Evolutionary conservation across 768 basidiomycete genomes (phyloP), one percentile per base, ranked within the genome.

Genomic region (Psilocybe sp.): DNA sequence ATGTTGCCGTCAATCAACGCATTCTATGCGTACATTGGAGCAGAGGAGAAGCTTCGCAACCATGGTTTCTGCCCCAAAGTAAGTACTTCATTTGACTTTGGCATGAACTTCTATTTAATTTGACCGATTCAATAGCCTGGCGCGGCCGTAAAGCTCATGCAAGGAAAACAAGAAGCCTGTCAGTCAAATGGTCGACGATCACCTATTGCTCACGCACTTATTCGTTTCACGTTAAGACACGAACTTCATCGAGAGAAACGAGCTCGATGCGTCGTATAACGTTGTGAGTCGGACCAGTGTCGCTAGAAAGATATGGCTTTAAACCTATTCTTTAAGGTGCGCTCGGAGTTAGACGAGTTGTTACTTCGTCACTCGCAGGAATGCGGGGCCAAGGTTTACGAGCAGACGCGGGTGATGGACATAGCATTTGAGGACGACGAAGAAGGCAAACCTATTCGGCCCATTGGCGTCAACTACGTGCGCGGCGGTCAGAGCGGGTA

Each of bases 131-230:
- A 16, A 13, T 40, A 74, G 71, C 69, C 63, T 33, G 73, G 72
- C 10, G 71, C 70, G n/a, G 72, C 72, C 1, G 56, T 74, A 42
- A 74, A 75, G 50, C 64, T 74, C 46, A 68, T 67, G 41, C 69
- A 69, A 32, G 51, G 57, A 51, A 69, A 69, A 49, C 62, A 62
- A 33, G 73, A 72, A 60, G 71, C 67, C 40, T 73, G 69, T 70
- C 43, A 62, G 69, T 65, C 14, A 33, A 5, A 10, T n/a, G 19
- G 38, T 15, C 11, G 6, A 13, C 23, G 14, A 15, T 47, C 12
- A 31, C 6, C 19, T 12, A 14, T 36, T 7, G 19, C 43, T 28
- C 34, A 42, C 15, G n/a, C 33, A 14, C 32, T 51, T 4, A 59
- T 9, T 18, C 31, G 15, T 28, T 34, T 40, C 23, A 28, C 23